Percentiles rank a stretch among this genome's conserved stretches.
Conservation (phyloP, 768 basidiomycete genomes). For the Guyanaporus albipodus region DNA sequence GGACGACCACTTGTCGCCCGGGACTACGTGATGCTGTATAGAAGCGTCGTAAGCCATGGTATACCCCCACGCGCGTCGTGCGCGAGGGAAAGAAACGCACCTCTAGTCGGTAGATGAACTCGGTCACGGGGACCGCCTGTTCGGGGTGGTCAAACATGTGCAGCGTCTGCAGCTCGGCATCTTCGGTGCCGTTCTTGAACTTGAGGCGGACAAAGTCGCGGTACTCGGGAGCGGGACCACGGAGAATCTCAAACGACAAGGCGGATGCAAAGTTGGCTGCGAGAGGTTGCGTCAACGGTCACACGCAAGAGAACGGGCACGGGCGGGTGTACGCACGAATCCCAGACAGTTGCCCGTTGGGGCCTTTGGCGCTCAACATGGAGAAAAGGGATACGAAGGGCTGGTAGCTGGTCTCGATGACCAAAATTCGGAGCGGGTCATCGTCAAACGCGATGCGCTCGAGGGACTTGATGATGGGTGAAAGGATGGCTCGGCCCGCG, state of each 20-base stretch:
- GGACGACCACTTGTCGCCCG: conserved; percentile 38
- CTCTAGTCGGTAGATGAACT: conserved; percentile 79
- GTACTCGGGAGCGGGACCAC: conserved; percentile 67
- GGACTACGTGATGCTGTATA: conserved; percentile 35
- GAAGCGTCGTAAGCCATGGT: neutral
- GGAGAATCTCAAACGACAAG: conserved; percentile 69
- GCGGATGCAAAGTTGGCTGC: conserved; percentile 71
- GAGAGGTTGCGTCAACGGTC: neutral
- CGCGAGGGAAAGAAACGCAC: conserved; percentile 34
- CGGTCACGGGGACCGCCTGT: conserved; percentile 68
- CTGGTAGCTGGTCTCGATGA: conserved; percentile 80
- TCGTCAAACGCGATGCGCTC: conserved; percentile 74
- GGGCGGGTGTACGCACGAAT: conserved; percentile 50
- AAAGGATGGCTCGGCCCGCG: conserved; percentile 73
- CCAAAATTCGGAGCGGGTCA: conserved; percentile 72
- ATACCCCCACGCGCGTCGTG: neutral
- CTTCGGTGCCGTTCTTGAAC: conserved; percentile 73
- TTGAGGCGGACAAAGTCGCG: conserved; percentile 79
- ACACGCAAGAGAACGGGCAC: neutral
- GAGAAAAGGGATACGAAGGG: conserved; percentile 85
- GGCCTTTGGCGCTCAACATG: conserved; percentile 54
- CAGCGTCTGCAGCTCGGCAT: conserved; percentile 53
- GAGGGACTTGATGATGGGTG: conserved; percentile 66
- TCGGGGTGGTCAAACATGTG: conserved; percentile 68
- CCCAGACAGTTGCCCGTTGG: conserved; percentile 51